Evolutionary conservation across 257 asterid species (phyloP).

Genomic region (Gentiana straminea): DNA sequence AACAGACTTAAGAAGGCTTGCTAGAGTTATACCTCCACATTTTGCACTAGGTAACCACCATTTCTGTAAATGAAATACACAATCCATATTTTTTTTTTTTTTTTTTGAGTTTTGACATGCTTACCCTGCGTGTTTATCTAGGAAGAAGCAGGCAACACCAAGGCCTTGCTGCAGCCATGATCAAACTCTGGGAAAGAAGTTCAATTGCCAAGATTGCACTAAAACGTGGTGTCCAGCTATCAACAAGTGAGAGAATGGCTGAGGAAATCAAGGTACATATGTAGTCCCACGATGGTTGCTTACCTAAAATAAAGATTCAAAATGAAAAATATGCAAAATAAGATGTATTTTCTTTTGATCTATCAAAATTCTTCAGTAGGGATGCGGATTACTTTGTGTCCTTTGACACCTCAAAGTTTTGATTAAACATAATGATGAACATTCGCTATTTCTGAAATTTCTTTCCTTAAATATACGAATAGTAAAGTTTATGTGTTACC

Average conservation of each 20-base stretch:
- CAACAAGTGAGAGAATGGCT: constrained; percentile 98
- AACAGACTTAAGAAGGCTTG: constrained; percentile 78
- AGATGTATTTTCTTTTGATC: not conserved
- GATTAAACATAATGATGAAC: too few relatives aligned
- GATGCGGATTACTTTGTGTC: too few relatives aligned
- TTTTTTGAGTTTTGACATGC: not conserved
- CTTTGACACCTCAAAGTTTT: too few relatives aligned
- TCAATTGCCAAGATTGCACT: constrained; percentile 79
- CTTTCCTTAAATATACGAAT: too few relatives aligned
- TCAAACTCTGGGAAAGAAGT: constrained; percentile 91
- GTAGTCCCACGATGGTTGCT: constrained; percentile 6
- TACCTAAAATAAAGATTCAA: not conserved
- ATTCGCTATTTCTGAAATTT: too few relatives aligned
- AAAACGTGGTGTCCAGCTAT: constrained; percentile 91
- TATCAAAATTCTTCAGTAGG: too few relatives aligned
- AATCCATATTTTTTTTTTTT: not conserved
- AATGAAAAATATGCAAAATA: not conserved
- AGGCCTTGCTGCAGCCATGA: constrained; percentile 89
- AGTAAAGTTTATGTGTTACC: too few relatives aligned
- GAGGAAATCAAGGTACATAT: constrained; percentile 86
- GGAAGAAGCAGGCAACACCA: constrained; percentile 99
- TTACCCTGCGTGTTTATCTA: constrained; percentile 17
- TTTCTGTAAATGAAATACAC: constrained; percentile 7
- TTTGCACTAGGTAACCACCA: constrained; percentile 68
- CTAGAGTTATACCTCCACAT: constrained; percentile 86